Evolutionary conservation across 2,329 filamentous ascomycete species (phyloP).

Genomic region (Penicillium hordei): DNA sequence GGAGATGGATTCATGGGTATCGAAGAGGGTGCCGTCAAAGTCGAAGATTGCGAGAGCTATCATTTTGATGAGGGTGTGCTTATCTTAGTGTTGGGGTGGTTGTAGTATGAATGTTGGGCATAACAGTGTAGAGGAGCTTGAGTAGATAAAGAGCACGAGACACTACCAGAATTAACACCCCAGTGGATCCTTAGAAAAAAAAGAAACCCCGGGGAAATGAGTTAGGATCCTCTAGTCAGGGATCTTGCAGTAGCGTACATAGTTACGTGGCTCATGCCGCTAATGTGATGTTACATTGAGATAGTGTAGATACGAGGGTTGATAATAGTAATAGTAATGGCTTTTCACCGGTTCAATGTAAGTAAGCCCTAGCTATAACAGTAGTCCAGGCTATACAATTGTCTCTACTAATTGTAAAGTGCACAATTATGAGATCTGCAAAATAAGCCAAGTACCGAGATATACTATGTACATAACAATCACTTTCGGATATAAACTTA

Average conservation of each 20-base stretch:
- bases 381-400: background rate
- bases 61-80: background rate
- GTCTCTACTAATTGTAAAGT: background rate
- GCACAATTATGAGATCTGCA: background rate
- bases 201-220: background rate
- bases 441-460: no score
- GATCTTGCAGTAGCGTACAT: background rate
- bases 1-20: slow-evolving; percentile 19
- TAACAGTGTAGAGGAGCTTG: no score
- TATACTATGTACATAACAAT: no score
- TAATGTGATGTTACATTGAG: background rate
- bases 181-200: background rate
- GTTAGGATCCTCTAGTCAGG: background rate
- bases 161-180: background rate
- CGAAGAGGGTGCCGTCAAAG: slow-evolving; percentile 22
- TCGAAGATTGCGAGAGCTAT: slow-evolving; percentile 17
- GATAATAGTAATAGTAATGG: background rate
- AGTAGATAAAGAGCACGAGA: background rate
- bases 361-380: background rate
- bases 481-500: background rate
- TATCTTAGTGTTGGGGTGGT: background rate
- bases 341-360: background rate
- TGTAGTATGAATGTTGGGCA: background rate
- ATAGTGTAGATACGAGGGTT: background rate
- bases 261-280: background rate